Percentiles rank a stretch among this genome's conserved stretches.
These are phyloP conservation scores for Auricularia auricula-judae DNA, from an alignment of 768 basidiomycete species.

Conservation along the genomic window DNA sequence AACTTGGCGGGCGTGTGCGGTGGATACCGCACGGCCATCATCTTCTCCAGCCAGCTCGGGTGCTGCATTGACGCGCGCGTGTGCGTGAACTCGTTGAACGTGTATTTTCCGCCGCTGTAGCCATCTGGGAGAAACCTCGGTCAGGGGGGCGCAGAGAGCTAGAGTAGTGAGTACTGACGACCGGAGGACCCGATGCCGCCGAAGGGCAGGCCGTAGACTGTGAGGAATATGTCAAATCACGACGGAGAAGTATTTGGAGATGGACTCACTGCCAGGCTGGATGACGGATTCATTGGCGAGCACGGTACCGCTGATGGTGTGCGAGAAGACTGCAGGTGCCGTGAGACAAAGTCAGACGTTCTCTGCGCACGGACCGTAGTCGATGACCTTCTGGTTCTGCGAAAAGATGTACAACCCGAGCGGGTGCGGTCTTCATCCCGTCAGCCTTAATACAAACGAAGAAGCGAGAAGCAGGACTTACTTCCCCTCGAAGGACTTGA, in stretches of 20 bases:
- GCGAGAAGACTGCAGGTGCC: constrained; percentile 43
- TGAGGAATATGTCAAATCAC: constrained; percentile 5
- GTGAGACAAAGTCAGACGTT: not conserved
- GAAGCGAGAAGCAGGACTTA: constrained; percentile 16
- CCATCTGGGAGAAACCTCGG: constrained; percentile 32
- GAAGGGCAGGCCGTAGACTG: constrained; percentile 57
- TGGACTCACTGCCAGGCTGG: constrained; percentile 41
- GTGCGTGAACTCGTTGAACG: constrained; percentile 74
- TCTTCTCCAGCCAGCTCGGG: constrained; percentile 29
- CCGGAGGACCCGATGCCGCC: constrained; percentile 67
- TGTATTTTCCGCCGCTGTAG: constrained; percentile 58
- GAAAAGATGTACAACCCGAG: constrained; percentile 73
- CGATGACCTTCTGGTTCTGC: constrained; percentile 42
- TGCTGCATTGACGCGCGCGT: constrained; percentile 41
- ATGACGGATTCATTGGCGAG: constrained; percentile 61
- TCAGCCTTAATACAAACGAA: not conserved
- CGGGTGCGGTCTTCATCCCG: constrained; percentile 49
- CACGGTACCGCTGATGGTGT: constrained; percentile 61
- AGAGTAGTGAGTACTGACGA: constrained; percentile 32
- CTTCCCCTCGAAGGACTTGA: constrained; percentile 55
- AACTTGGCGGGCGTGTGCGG: constrained; percentile 21
- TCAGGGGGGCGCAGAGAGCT: not conserved
- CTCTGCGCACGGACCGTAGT: constrained; percentile 35
- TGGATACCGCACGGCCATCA: constrained; percentile 25
- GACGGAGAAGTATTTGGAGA: not conserved